Percentiles rank a stretch among this genome's conserved stretches.
phyloP scores from a whole-genome alignment of 2,329 filamentous ascomycete species.

The Pseudonectria buxi region DNA sequence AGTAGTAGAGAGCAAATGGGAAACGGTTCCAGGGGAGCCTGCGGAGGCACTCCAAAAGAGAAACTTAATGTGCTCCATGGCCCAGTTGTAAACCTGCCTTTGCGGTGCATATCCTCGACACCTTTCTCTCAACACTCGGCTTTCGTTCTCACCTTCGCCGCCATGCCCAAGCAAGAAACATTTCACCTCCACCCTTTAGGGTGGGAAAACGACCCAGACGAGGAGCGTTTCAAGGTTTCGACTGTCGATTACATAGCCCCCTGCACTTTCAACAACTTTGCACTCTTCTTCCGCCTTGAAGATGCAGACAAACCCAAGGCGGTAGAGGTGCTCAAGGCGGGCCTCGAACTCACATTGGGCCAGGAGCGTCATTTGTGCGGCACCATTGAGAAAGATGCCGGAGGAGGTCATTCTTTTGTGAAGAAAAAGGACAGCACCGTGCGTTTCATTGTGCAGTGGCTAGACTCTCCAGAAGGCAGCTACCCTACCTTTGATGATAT shows the following conservation, averaged over 20 bases:
- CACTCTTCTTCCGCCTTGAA: constrained; percentile 31
- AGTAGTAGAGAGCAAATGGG: no score
- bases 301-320: constrained; percentile 24
- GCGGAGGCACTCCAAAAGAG: no score
- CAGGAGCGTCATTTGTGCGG: constrained; percentile 33
- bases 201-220: constrained; percentile 31
- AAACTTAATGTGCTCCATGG: no score
- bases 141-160: no score
- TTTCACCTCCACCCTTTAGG: constrained; percentile 26
- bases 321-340: constrained; percentile 23
- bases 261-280: constrained; percentile 31
- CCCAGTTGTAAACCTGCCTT: no score
- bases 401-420: constrained; percentile 29
- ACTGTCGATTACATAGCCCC: constrained; percentile 30
- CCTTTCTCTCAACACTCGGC: no score
- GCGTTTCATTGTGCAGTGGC: constrained; percentile 29
- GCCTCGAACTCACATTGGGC: constrained; percentile 30
- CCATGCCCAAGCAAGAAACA: constrained; percentile 23
- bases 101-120: no score
- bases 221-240: constrained; percentile 31
- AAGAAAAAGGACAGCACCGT: constrained; percentile 29
- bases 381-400: constrained; percentile 32
- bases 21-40: no score
- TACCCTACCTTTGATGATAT: constrained; percentile 34
- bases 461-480: constrained; percentile 25